A percentile compares a stretch with the other conserved stretches of the same genome.
phyloP scores from a whole-genome alignment of 225 moss, liverwort and hornwort species.

The Lunularia cruciata region DNA sequence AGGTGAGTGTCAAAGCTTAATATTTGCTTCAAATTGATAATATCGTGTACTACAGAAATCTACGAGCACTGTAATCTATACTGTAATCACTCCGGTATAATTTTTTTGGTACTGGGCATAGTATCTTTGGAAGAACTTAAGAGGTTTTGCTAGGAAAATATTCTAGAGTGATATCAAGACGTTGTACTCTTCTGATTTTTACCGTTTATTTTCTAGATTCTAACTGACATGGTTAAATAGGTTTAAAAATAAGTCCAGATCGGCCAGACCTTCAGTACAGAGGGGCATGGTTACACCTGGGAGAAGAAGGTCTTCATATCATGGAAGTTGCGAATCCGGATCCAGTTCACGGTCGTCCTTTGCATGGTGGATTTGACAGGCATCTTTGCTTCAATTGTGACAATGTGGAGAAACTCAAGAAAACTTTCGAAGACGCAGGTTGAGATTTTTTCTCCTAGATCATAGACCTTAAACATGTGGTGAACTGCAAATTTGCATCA shows the following conservation, averaged over 20 bases:
- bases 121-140: too few species aligned
- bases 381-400: conserved; percentile 37
- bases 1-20: conserved; percentile 15
- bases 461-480: too few species aligned
- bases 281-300: conserved; percentile 30
- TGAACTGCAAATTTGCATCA: too few species aligned
- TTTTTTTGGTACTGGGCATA: not conserved
- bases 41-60: not conserved
- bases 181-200: not conserved
- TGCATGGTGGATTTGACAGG: conserved; percentile 36
- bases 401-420: conserved; percentile 30
- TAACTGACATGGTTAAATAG: not conserved
- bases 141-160: too few species aligned
- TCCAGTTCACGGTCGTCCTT: conserved; percentile 26
- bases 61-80: not conserved
- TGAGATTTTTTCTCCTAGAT: too few species aligned
- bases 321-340: conserved; percentile 42
- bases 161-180: too few species aligned
- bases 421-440: conserved; percentile 32
- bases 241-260: conserved; percentile 20
- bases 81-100: not conserved
- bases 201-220: not conserved
- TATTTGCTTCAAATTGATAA: not conserved
- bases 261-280: conserved; percentile 34
- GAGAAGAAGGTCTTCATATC: conserved; percentile 32